Evolutionary conservation across 805 yeast species (phyloP).

Genomic region (Metschnikowia noctiluminum): DNA sequence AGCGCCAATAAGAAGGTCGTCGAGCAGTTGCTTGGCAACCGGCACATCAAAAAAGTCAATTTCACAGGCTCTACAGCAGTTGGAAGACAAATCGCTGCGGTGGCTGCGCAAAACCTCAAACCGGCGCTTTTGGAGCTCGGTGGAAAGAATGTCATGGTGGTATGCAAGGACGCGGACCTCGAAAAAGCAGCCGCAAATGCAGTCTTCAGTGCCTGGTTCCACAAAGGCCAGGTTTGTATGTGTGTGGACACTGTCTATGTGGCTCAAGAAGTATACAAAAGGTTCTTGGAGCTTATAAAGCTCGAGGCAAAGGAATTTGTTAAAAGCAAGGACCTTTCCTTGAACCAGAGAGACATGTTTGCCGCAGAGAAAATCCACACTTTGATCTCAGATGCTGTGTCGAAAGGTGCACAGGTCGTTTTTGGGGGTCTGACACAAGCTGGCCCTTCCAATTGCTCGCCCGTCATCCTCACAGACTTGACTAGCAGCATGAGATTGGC

Average conservation of each 20-base stretch:
- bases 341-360: constrained; percentile 32
- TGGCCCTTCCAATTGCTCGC: constrained; percentile 14
- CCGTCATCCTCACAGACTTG: constrained; percentile 33
- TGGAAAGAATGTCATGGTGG: constrained; percentile 40
- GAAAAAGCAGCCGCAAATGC: constrained; percentile 25
- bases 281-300: constrained; percentile 21
- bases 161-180: constrained; percentile 33
- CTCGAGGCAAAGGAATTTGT: constrained; percentile 15
- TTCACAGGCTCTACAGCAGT: constrained; percentile 46
- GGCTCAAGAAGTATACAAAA: constrained; percentile 32
- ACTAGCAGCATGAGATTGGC: constrained; percentile 26
- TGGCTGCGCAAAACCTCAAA: constrained; percentile 36
- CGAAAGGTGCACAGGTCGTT: constrained; percentile 34
- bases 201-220: constrained; percentile 37
- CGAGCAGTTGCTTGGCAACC: constrained; percentile 24
- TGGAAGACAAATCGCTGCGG: constrained; percentile 34
- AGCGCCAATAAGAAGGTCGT: constrained; percentile 24
- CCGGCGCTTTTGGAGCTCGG: constrained; percentile 45
- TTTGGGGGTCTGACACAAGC: constrained; percentile 18
- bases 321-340: constrained; percentile 18
- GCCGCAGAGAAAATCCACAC: constrained; percentile 22
- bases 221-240: constrained; percentile 50
- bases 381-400: background rate
- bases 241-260: constrained; percentile 38
- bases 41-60: constrained; percentile 33